Evolutionary conservation across 192 early-diverging fungal genomes (phyloP), one percentile per base, ranked within the genome.

Genomic region (Podila epicladia): DNA sequence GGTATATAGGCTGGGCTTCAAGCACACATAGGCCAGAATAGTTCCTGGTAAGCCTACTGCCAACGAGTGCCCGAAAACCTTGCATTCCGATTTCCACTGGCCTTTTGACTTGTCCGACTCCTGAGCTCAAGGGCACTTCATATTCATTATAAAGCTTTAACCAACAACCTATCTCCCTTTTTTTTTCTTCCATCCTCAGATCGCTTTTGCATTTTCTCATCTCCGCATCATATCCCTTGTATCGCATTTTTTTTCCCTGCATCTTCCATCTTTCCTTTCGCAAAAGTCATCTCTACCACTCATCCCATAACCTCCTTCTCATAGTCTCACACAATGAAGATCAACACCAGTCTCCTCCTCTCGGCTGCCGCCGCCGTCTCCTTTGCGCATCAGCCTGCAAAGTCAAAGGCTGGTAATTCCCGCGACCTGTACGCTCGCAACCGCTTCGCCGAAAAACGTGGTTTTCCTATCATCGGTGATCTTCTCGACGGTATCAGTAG

Each of bases 401-500:
- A 19, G 24, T 31, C 19, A n/a, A 12, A 22, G 53, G 19, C 19
- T 11, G 61, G 11, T 19, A 0, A 31, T 6, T 19, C 28, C 32
- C 28, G 32, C 2, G 61, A n/a, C 12, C 61, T 62, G 15, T 62
- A 62, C 33, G 35, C 61, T 13, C 61, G 61, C 61, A 37, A 35
- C 61, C 61, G 33, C 17, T 62, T 62, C 35, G 61, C 61, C 13
- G 32, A 28, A 28, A 69, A 69, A 28, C 59, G 69, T 19, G 49
- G 12, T 0, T 5, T 65, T 20, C 58, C 57, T 26, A 0, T 61
- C 0, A 3, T 57, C 0, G 53, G 41, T 12, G 41, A n/a, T 6
- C 5, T 68, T 1, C 33, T 37, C 60, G 2, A 11, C 1, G 22
- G 31, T 26, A 17, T 60, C 20, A n/a, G n/a, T 67, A 19, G 24